phyloP scores from a whole-genome alignment of 148 eudicot genomes.

The Simmondsia chinensis region DNA sequence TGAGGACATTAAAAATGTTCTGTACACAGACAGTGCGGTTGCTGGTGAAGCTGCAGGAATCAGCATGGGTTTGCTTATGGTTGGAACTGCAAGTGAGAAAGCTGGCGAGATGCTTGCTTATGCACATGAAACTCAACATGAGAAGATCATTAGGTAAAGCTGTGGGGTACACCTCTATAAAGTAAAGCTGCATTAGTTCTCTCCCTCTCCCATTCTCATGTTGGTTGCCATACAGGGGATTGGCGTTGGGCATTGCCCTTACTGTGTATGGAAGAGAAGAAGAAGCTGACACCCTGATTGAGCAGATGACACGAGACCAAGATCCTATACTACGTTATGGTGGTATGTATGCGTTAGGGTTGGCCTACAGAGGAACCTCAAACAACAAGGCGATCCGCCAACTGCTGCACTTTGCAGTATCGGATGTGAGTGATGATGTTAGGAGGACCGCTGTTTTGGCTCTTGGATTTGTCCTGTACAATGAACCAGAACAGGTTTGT shows the following conservation, averaged over 20 bases:
- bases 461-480: slow-evolving; percentile 92
- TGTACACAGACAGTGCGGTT: slow-evolving; percentile 91
- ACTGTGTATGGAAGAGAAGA: slow-evolving; percentile 98
- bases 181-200: not conserved
- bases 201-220: not conserved
- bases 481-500: slow-evolving; percentile 96
- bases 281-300: slow-evolving; percentile 92
- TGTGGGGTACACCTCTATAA: slow-evolving; percentile 1
- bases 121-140: slow-evolving; percentile 98
- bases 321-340: slow-evolving; percentile 95
- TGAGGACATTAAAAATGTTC: slow-evolving; percentile 85
- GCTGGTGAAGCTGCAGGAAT: slow-evolving; percentile 99
- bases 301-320: slow-evolving; percentile 98
- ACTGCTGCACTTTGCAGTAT: slow-evolving; percentile 96
- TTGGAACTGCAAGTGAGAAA: slow-evolving; percentile 96
- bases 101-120: slow-evolving; percentile 97
- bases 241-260: slow-evolving; percentile 92
- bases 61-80: slow-evolving; percentile 93
- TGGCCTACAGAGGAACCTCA: slow-evolving; percentile 94
- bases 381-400: slow-evolving; percentile 98
- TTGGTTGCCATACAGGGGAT: slow-evolving; percentile 43
- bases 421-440: slow-evolving; percentile 97
- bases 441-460: slow-evolving; percentile 96
- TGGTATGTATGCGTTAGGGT: slow-evolving; percentile 97
- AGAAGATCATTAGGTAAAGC: slow-evolving; percentile 87